A percentile compares a stretch with the other conserved stretches of the same genome.
Conservation (phyloP, 768 basidiomycete genomes). For the Lactarius sp. region DNA sequence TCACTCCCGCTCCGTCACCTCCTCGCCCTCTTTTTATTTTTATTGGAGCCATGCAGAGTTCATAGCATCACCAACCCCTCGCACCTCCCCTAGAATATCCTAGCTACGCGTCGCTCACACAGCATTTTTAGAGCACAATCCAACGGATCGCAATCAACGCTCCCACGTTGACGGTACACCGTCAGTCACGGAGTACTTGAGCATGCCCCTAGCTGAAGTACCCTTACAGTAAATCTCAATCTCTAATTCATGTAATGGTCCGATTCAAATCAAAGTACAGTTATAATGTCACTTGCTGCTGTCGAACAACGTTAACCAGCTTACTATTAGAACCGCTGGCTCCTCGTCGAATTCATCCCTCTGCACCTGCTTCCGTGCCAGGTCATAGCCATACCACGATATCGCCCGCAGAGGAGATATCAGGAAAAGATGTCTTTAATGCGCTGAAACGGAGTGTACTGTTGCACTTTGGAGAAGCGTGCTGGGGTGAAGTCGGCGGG, state of each 20-base stretch:
- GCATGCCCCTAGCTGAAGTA: neutral
- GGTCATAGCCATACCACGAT: too few relatives aligned
- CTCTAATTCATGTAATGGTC: constrained; percentile 8
- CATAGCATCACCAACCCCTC: neutral
- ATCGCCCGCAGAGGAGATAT: constrained; percentile 51
- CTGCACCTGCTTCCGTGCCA: constrained; percentile 76
- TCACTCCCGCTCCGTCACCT: neutral
- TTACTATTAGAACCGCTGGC: constrained; percentile 77
- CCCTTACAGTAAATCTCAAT: too few relatives aligned
- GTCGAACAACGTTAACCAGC: constrained; percentile 4
- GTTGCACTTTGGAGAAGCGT: constrained; percentile 74
- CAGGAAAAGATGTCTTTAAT: constrained; percentile 60
- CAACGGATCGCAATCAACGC: neutral
- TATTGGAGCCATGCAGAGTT: neutral
- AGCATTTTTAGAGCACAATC: neutral
- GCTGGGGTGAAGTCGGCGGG: constrained; percentile 76
- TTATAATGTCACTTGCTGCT: neutral
- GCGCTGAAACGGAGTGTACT: constrained; percentile 67
- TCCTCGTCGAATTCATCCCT: constrained; percentile 78
- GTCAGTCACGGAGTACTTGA: neutral
- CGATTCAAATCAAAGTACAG: constrained; percentile 18
- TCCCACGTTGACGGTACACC: neutral
- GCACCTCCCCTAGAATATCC: too few relatives aligned
- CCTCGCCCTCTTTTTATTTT: neutral
- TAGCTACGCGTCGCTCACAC: neutral